phyloP scores from a whole-genome alignment of 148 eudicot genomes.

The Heliamphora exappendiculata region DNA sequence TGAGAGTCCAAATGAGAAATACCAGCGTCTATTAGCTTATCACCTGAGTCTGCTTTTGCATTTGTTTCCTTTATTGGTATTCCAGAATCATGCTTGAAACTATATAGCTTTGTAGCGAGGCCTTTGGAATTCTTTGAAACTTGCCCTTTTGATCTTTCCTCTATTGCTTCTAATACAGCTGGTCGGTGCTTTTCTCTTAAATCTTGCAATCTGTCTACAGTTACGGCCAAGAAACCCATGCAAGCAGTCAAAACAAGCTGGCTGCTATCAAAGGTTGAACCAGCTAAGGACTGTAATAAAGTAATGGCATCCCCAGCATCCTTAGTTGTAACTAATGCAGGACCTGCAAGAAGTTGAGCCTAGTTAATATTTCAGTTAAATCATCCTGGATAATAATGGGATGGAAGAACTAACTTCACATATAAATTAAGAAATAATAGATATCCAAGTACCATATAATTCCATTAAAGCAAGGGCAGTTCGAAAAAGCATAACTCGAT shows the following conservation, averaged over 20 bases:
- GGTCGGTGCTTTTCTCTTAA: constrained; percentile 76
- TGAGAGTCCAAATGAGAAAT: constrained; percentile 25
- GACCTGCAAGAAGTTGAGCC: constrained; percentile 47
- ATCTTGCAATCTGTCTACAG: constrained; percentile 58
- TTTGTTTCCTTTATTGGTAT: constrained; percentile 36
- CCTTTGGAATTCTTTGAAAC: constrained; percentile 57
- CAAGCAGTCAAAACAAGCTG: constrained; percentile 95
- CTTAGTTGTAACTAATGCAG: constrained; percentile 70
- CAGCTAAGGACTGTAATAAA: constrained; percentile 68
- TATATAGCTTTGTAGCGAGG: constrained; percentile 76
- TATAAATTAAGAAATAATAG: background rate
- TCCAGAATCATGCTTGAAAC: constrained; percentile 69
- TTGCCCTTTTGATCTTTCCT: constrained; percentile 64
- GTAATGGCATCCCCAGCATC: constrained; percentile 91
- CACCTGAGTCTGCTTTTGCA: constrained; percentile 25
- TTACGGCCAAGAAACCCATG: constrained; percentile 71
- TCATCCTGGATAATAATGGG: background rate
- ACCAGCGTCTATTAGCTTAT: constrained; percentile 15
- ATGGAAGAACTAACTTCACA: background rate
- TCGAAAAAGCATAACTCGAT: constrained; percentile 92
- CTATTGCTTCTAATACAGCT: constrained; percentile 41
- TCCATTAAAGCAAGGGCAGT: constrained; percentile 95
- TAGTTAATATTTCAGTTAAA: constrained; percentile 3
- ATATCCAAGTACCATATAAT: constrained; percentile 59
- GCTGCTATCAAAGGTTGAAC: constrained; percentile 96